Evolutionary conservation across 345 rosid species (phyloP), one percentile per base, ranked within the genome.

Genomic region (Noccaea bulbosa): DNA sequence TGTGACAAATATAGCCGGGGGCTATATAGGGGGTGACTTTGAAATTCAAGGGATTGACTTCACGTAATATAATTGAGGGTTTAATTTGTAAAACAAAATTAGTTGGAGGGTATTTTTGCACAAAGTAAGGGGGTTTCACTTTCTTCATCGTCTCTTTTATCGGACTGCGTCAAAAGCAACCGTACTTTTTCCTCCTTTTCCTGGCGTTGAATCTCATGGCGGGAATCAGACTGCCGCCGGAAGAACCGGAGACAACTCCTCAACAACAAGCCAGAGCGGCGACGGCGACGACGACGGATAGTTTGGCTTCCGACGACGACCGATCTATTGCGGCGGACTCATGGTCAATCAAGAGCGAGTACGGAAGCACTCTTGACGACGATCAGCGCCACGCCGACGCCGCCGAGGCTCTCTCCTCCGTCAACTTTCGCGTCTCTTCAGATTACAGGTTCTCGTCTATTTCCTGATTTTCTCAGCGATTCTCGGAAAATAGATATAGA

Each of bases 381-480:
- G 97, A 91, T 73, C 97, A 93, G 83, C 98, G 97, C 55, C 97
- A 93, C 80, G 93, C 87, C 8, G 99, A 94, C 56, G 97, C 99
- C 15, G 83, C 93, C 30, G 97, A 94, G 77, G 93, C 88, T 37
- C 95, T 93, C 55, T 86, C 89, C 35, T 84, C 89, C 61, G 87
- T 79, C 34, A 87, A 83, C 64, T 87, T 87, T 73, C 95, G 84
- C 7, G 75, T 87, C 56, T 84, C 94, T 14, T 94, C 96, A 4
- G 98, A 93, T 71, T 89, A 91, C 71, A 84, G 84, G 99, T 87
- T 43, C 27, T 38, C 27, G 0, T 15, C 30, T 17, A 27, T 43
- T 32, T 52, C 12, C 12, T 37, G 11, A 43, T 12, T 24, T 45
- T 62, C 44, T 62, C 53, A 45, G 4, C 33, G 33, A 39, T 16